These are phyloP conservation scores for Salvia hispanica DNA, from an alignment of 257 asterid genomes.

Conservation along the genomic window DNA sequence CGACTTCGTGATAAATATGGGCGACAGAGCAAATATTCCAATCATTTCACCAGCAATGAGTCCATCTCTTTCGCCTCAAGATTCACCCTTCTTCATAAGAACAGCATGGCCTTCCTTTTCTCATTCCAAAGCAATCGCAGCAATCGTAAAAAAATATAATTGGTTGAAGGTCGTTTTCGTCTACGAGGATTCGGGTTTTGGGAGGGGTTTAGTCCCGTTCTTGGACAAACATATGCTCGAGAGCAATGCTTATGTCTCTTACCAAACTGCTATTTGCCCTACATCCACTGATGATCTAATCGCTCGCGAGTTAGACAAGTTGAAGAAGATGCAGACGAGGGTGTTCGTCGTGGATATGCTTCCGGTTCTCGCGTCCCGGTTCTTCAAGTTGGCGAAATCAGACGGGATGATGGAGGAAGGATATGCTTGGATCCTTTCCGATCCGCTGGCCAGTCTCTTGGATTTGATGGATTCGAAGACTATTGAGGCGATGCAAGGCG, in stretches of 20 bases:
- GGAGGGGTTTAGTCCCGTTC: slow-evolving; percentile 45
- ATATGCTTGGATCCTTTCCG: slow-evolving; percentile 56
- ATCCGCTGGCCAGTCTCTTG: slow-evolving; percentile 43
- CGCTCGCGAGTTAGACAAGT: slow-evolving; percentile 3
- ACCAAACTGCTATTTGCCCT: slow-evolving; percentile 40
- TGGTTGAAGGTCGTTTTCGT: slow-evolving; percentile 51
- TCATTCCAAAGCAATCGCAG: slow-evolving; percentile 56
- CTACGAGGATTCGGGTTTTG: slow-evolving; percentile 42
- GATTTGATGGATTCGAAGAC: slow-evolving; percentile 33
- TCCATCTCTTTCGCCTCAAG: slow-evolving; percentile 31
- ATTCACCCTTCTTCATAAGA: slow-evolving; percentile 48
- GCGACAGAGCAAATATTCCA: slow-evolving; percentile 35
- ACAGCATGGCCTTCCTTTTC: slow-evolving; percentile 43
- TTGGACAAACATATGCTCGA: slow-evolving; percentile 38
- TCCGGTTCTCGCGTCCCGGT: slow-evolving; percentile 41
- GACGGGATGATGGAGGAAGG: slow-evolving; percentile 50
- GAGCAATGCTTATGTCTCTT: slow-evolving; percentile 28
- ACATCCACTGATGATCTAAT: slow-evolving; percentile 14
- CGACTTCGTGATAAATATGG: slow-evolving; percentile 34
- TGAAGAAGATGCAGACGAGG: slow-evolving; percentile 47
- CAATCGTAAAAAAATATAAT: slow-evolving; percentile 38
- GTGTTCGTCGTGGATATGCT: slow-evolving; percentile 52
- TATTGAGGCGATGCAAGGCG: slow-evolving; percentile 60
- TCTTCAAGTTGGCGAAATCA: slow-evolving; percentile 42
- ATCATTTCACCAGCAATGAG: slow-evolving; percentile 40